A percentile compares a stretch with the other conserved stretches of the same genome.
Conservation (phyloP, 148 eudicot genomes). For the Vaccinium myrtillus region DNA sequence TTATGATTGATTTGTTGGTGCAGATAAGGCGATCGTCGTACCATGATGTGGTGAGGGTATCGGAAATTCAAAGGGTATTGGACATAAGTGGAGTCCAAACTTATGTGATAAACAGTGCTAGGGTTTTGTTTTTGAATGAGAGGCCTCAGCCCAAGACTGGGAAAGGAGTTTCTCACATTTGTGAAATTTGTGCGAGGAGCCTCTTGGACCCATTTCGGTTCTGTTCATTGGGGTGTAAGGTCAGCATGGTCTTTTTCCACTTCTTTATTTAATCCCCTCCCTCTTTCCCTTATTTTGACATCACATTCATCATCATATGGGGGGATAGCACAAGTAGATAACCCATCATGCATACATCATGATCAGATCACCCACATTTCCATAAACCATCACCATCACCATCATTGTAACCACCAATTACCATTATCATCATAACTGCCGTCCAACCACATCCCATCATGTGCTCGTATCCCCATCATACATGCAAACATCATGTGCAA, state of each 20-base stretch:
- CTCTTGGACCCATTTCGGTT: slow-evolving; percentile 84
- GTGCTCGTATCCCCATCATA: slow-evolving; percentile 37
- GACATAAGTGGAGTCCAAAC: slow-evolving; percentile 86
- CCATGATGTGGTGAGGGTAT: slow-evolving; percentile 90
- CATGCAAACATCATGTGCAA: slow-evolving; percentile 12
- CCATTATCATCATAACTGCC: not conserved
- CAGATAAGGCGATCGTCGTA: slow-evolving; percentile 93
- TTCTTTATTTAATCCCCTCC: not conserved
- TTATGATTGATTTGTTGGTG: slow-evolving; percentile 5
- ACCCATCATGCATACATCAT: slow-evolving; percentile 3
- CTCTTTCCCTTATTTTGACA: not conserved
- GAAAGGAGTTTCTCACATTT: slow-evolving; percentile 69
- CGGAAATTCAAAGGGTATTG: slow-evolving; percentile 67
- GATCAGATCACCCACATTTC: not conserved
- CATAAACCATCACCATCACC: not conserved
- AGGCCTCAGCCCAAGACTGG: slow-evolving; percentile 79
- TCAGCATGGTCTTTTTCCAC: slow-evolving; percentile 21
- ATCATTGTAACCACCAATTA: slow-evolving; percentile 12
- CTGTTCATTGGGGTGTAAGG: slow-evolving; percentile 98
- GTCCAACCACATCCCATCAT: slow-evolving; percentile 12
- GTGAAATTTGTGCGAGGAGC: slow-evolving; percentile 87
- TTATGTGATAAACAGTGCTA: slow-evolving; percentile 88
- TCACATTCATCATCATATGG: not conserved
- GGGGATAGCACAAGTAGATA: not conserved
- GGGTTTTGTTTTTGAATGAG: slow-evolving; percentile 86